phyloP scores from a whole-genome alignment of 2,329 filamentous ascomycete species.

The Coniella vitis region DNA sequence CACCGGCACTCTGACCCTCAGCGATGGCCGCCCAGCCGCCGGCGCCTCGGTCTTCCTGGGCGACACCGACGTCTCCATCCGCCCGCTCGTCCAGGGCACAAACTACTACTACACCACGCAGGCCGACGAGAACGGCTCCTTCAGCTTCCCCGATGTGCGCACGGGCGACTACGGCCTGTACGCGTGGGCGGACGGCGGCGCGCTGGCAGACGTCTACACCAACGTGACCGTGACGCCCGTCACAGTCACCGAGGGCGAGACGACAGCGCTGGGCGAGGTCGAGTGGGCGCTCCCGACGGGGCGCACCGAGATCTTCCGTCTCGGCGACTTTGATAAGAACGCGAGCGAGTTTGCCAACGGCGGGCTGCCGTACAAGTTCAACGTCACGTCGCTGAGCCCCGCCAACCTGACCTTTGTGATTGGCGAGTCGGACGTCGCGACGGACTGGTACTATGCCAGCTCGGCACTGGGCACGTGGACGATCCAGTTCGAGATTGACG shows the following conservation, averaged over 20 bases:
- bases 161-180: slow-evolving; percentile 39
- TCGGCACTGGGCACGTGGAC: slow-evolving; percentile 31
- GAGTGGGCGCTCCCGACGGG: slow-evolving; percentile 32
- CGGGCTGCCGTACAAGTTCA: slow-evolving; percentile 37
- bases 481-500: slow-evolving; percentile 23
- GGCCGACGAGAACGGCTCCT: slow-evolving; percentile 34
- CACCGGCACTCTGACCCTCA: slow-evolving; percentile 35
- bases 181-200: slow-evolving; percentile 42
- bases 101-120: slow-evolving; percentile 44
- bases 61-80: slow-evolving; percentile 36
- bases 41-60: slow-evolving; percentile 44
- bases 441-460: slow-evolving; percentile 45
- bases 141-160: slow-evolving; percentile 37
- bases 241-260: slow-evolving; percentile 26
- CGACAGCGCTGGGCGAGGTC: slow-evolving; percentile 31
- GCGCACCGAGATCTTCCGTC: slow-evolving; percentile 38
- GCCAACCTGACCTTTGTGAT: slow-evolving; percentile 37
- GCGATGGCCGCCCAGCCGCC: slow-evolving; percentile 39
- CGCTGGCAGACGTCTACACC: slow-evolving; percentile 37
- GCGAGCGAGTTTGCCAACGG: slow-evolving; percentile 36
- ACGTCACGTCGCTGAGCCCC: slow-evolving; percentile 35
- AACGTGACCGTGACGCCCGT: slow-evolving; percentile 35
- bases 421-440: slow-evolving; percentile 26
- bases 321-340: slow-evolving; percentile 41
- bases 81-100: slow-evolving; percentile 39